Evolutionary conservation across 163 green algal species (phyloP), one percentile per base, ranked within the genome.

Genomic region (Scenedesmus sp.): DNA sequence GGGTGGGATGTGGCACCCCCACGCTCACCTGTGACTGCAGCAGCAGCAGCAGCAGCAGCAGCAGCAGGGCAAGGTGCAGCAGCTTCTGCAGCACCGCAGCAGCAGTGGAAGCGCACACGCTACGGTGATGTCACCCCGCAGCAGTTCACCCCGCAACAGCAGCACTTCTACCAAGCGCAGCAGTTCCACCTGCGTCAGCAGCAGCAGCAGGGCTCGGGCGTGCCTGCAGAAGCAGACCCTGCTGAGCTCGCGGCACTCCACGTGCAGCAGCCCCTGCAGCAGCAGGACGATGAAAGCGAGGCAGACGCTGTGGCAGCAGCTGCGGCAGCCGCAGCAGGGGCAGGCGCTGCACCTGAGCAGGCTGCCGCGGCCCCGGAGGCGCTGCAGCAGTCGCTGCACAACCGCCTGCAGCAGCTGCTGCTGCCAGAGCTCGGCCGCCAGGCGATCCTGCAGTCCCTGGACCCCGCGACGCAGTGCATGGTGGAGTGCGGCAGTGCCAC

Each of bases 401-500:
- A 82, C 56, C 83, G 40, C 26, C 59, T 88, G n/a, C 83, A 88
- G 83, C 83, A 88, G 83, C 51, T 88, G 53, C 53, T 88, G 51
- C 53, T 88, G 51, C 83, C 83, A 1, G 83, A 88, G 83, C 83
- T 88, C 7, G 83, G 83, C 83, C 51, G 53, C 4, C 83, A 88
- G 37, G 86, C 86, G 3, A 44, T 85, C 59, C 46, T 90, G 72
- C 86, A 90, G 72, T 78, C 72, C 1, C 86, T 90, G 42, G 70
- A 85, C 35, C 86, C 86, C 15, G 46, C 26, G 7, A 51, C n/a
- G 37, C 70, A 85, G 72, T 90, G 86, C 72, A 51, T 90, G 70
- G 86, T 90, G 44, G 86, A 90, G 73, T 90, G 86, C 20, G 86
- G 86, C 18, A 85, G 30, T 26, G 86, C 70, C 2, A 85, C 73